Evolutionary conservation across 805 yeast genomes (phyloP), one percentile per base, ranked within the genome.

Genomic region (Metschnikowia lochheadii): DNA sequence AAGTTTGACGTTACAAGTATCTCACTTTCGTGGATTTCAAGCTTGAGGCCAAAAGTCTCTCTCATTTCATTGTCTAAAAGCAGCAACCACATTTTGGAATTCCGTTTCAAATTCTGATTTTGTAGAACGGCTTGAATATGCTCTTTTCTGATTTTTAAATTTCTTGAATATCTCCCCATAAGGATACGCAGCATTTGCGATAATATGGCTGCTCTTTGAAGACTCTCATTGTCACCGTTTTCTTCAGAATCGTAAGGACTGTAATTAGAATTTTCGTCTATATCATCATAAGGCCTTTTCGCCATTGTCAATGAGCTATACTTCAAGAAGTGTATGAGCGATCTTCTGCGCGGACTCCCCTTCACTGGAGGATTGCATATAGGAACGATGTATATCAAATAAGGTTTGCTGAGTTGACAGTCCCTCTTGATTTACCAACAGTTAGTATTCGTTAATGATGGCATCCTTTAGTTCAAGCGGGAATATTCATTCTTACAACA

Each of bases 1-100:
- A 72, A 58, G 38, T 53, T 41, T 39, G 56, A 62, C 8, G 65
- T 59, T 17, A 72, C 44, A 17, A 49, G 49, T 47, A 55, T 55
- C 20, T 66, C 64, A 38, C 40, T 56, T 36, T 52, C 52, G 7
- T 46, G 36, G 18, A 54, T 37, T 37, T 41, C 33, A 20, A 70
- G 50, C 29, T 57, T 51, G 39, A 70, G 47, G 5, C 73, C 75
- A 46, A 68, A 70, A 0, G 61, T 54, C 1, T 54, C 48, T 36
- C 59, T 57, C 35, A 71, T 52, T 20, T 56, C 58, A 0, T 40
- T 44, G 35, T 56, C 56, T 1, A 59, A 58, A 5, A 49, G 51
- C 18, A 46, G 46, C 6, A 68, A 41, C 21, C 70, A 54, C 40
- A 57, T 56, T 26, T 63, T 64, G 29, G 55, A 36, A 42, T 57